Evolutionary conservation across 768 basidiomycete genomes (phyloP), one percentile per base, ranked within the genome.

Genomic region (Gloeostereum incarnatum): DNA sequence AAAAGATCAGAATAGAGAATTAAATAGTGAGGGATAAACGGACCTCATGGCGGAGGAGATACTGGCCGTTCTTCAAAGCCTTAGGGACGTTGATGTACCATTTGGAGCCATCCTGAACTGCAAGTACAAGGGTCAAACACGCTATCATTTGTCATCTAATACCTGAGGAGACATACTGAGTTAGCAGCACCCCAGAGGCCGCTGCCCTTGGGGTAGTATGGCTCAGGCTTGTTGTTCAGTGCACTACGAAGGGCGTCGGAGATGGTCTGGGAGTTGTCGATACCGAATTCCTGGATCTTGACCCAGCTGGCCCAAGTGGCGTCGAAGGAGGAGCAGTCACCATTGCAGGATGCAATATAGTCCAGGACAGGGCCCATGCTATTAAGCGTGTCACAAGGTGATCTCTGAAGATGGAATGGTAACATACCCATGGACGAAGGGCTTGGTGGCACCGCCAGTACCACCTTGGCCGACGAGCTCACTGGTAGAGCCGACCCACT

Each of bases 331-430:
- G 39, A 7, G 14, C 44, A 45, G 40, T 37, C 32, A 6, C 13
- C 24, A 6, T 35, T 35, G 27, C 44, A 45, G 17, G 24, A 16
- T 8, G 44, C 31, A 7, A 45, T 45, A 35, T 45, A 41, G 14
- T 32, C 31, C 13, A 40, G 27, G 22, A 45, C 39, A 23, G 40
- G 36, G 10, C 44, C 44, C 40, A 45, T 45, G n/a, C n/a, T n/a
- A n/a, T n/a, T n/a, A n/a, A 34, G 44, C 44, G 26, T 45, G 44
- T 9, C 41, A 39, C 40, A 33, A 45, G 22, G 44, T 39, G 22
- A 41, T 33, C 17, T 25, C 6, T 9, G 25, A 31, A n/a, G n/a
- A n/a, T n/a, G n/a, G n/a, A n/a, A n/a, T n/a, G n/a, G n/a, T n/a
- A n/a, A n/a, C n/a, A n/a, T n/a, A n/a, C n/a, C n/a, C n/a, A n/a